Base-by-base conservation (phyloP, 2,329 filamentous ascomycete species). In the Calonectria pseudoturangicola region DNA sequence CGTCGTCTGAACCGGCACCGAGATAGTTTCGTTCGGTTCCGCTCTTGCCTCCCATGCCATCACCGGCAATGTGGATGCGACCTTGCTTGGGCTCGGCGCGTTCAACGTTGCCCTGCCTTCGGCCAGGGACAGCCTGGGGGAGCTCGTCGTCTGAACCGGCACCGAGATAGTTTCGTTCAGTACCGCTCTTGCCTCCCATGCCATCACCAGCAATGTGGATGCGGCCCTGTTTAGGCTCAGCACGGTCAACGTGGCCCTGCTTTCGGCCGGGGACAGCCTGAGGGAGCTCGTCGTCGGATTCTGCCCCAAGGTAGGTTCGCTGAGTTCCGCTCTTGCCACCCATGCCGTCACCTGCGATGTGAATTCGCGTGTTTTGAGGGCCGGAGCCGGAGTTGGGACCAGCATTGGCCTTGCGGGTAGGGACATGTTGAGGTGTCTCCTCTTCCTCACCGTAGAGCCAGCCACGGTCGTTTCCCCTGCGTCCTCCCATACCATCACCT, bases 401-500 rank as follows among this genome's bases (percentile, higher is more conserved):
- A 4, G 70, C 54, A 16, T 79, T 63, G 77, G 80, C 80, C 80
- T 86, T 85, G 47, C 83, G 83, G 4, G 81, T 80, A 9, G 83
- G 82, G 3, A 82, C 74, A 39, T 82, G 62, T 58, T 73, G 73
- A 30, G 74, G n/a, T 73, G 78, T 60, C n/a, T 81, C 83, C 71
- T 87, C 84, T 28, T 88, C 87, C 36, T 87, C 88, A 56, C 87
- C 72, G 47, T 91, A 89, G n/a, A 90, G 85, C 91, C 91, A 93
- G 77, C 87, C 82, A 66, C 89, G 85, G 51, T 87, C 83, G 30
- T 87, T 84, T 50, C 87, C 89, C 81, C 87, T 90, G 75, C 86
- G 86, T 56, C 90, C 89, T 50, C 92, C 92, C 92, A 93, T 93
- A 66, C 93, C 92, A 77, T 93, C 90, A 45, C 91, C 91, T 2